Evolutionary conservation across 257 asterid species (phyloP).

Genomic region (Catharanthus roseus): DNA sequence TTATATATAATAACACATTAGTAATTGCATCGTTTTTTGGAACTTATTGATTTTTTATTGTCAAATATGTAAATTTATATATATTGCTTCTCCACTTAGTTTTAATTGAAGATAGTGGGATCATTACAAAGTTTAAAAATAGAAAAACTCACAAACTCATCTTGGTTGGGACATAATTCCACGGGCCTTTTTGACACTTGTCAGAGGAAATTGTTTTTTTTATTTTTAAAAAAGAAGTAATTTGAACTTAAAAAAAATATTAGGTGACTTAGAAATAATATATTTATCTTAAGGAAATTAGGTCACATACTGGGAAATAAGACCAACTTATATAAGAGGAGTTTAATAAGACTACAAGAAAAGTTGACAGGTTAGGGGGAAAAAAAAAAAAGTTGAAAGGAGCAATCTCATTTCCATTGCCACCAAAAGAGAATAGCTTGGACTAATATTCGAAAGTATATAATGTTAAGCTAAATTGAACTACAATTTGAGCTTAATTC

Average conservation of each 20-base stretch:
- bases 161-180: not conserved
- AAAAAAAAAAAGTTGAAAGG: no score
- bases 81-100: not conserved
- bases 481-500: not conserved
- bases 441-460: no score
- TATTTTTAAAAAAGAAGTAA: not conserved
- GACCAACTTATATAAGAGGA: not conserved
- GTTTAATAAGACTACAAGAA: no score
- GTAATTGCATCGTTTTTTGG: no score
- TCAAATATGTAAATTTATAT: no score
- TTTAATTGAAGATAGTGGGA: not conserved
- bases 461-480: no score
- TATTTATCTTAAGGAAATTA: not conserved
- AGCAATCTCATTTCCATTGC: no score
- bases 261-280: not conserved
- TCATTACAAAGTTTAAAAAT: not conserved
- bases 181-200: not conserved
- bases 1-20: no score
- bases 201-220: not conserved
- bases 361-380: no score
- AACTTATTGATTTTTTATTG: no score
- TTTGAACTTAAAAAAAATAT: no score
- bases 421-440: no score
- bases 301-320: not conserved
- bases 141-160: not conserved